Conservation (phyloP, 306 rosid species). For the Canavalia ensiformis region DNA sequence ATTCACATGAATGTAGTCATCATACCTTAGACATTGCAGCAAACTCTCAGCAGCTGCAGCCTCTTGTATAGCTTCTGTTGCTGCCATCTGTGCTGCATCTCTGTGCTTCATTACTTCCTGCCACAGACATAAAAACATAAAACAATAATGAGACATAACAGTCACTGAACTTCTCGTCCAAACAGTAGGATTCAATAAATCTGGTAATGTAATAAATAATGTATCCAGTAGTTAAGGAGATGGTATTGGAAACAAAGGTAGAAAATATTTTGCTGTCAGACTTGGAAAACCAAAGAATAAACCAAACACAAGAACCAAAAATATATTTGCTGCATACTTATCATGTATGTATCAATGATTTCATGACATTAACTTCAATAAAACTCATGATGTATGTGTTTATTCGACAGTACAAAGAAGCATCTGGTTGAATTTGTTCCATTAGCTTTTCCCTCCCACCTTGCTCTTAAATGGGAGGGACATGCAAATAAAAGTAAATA, state of each 20-base stretch:
- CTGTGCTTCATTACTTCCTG: conserved; percentile 94
- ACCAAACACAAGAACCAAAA: conserved; percentile 29
- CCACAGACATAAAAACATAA: conserved; percentile 39
- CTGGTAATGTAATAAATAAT: conserved; percentile 7
- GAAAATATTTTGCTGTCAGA: conserved; percentile 4
- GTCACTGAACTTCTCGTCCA: conserved; percentile 20
- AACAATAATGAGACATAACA: conserved; percentile 30
- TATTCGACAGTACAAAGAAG: conserved; percentile 7
- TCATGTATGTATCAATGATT: neutral
- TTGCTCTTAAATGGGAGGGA: neutral
- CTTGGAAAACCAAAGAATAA: conserved; percentile 5
- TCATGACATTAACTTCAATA: neutral
- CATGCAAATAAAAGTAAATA: neutral
- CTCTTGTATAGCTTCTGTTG: conserved; percentile 93
- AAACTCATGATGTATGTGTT: neutral
- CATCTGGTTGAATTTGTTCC: conserved; percentile 21
- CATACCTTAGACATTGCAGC: conserved; percentile 90
- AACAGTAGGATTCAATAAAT: conserved; percentile 13
- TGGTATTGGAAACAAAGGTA: neutral
- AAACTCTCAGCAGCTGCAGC: conserved; percentile 92
- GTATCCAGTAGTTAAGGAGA: conserved; percentile 3
- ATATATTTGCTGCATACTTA: neutral
- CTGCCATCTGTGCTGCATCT: conserved; percentile 94
- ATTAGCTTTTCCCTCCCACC: neutral
- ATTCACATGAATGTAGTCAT: conserved; percentile 34